Percentiles rank a stretch among this genome's conserved stretches.
Evolutionary conservation across 495 filamentous ascomycete genomes (phyloP).

Genomic region (Physcia stellaris): DNA sequence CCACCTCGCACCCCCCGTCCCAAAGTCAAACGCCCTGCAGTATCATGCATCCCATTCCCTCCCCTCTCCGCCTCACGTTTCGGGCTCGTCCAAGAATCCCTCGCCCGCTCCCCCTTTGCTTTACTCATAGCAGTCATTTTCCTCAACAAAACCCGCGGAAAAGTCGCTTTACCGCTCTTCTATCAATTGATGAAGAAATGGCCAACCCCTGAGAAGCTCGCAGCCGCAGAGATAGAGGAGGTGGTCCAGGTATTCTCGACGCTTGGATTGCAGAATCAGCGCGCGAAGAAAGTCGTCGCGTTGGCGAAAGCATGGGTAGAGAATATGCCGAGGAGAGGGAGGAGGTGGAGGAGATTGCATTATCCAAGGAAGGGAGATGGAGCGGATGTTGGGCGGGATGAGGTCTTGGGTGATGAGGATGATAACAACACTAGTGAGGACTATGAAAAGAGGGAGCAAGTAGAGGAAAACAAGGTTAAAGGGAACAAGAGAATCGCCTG

Average conservation of each 20-base stretch:
- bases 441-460: too few species aligned
- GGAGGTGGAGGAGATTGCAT: slow-evolving; percentile 49
- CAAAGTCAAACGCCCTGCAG: slow-evolving; percentile 22
- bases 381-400: slow-evolving; percentile 34
- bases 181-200: slow-evolving; percentile 51
- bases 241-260: slow-evolving; percentile 51
- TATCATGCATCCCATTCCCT: slow-evolving; percentile 60
- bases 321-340: slow-evolving; percentile 43
- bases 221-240: slow-evolving; percentile 39
- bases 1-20: slow-evolving; percentile 4
- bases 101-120: slow-evolving; percentile 54
- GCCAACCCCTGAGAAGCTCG: slow-evolving; percentile 52
- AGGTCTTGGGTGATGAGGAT: slow-evolving; percentile 29
- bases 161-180: slow-evolving; percentile 64
- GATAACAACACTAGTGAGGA: slow-evolving; percentile 25
- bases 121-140: slow-evolving; percentile 69
- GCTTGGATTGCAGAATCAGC: slow-evolving; percentile 59
- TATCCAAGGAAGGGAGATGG: slow-evolving; percentile 50
- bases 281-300: slow-evolving; percentile 45
- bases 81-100: slow-evolving; percentile 73
- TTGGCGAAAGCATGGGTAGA: slow-evolving; percentile 60
- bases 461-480: too few species aligned
- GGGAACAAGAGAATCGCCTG: slow-evolving; percentile 45
- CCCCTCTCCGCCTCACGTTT: slow-evolving; percentile 47
- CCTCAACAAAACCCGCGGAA: slow-evolving; percentile 66